Evolutionary conservation across 2,329 filamentous ascomycete genomes (phyloP).

Genomic region (Fusarium pseudocircinatum): DNA sequence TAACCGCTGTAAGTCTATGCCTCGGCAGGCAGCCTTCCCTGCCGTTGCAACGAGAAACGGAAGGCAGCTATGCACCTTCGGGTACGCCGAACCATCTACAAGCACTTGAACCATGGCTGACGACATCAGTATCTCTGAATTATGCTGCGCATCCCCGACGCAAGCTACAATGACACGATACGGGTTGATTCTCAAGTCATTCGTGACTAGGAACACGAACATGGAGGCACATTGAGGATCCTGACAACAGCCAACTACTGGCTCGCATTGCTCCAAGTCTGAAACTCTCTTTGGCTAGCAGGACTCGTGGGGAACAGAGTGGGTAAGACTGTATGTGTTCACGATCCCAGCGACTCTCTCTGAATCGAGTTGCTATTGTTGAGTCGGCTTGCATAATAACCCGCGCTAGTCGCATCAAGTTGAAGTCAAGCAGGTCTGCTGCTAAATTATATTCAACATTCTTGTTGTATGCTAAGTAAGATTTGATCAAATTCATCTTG

Average conservation of each 20-base stretch:
- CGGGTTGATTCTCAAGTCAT: neutral
- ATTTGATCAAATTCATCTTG: neutral
- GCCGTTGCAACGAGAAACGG: neutral
- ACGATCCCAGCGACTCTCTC: no score
- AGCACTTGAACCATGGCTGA: neutral
- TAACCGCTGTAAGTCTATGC: neutral
- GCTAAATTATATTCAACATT: neutral
- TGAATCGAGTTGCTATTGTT: neutral
- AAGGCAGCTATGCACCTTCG: neutral
- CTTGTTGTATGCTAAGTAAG: neutral
- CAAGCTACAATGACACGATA: neutral
- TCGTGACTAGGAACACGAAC: neutral
- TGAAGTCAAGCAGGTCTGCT: neutral
- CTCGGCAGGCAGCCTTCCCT: neutral
- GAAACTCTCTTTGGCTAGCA: neutral
- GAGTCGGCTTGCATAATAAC: neutral
- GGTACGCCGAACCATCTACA: neutral
- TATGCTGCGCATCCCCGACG: neutral
- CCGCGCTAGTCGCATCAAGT: neutral
- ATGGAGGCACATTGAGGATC: neutral
- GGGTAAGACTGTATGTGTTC: neutral
- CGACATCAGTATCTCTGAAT: neutral
- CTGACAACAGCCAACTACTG: neutral
- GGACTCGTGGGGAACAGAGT: neutral
- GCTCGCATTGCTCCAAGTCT: neutral